A percentile compares a stretch with the other conserved stretches of the same genome.
phyloP scores from a whole-genome alignment of 495 filamentous ascomycete species.

The Penicillium riverlandense region DNA sequence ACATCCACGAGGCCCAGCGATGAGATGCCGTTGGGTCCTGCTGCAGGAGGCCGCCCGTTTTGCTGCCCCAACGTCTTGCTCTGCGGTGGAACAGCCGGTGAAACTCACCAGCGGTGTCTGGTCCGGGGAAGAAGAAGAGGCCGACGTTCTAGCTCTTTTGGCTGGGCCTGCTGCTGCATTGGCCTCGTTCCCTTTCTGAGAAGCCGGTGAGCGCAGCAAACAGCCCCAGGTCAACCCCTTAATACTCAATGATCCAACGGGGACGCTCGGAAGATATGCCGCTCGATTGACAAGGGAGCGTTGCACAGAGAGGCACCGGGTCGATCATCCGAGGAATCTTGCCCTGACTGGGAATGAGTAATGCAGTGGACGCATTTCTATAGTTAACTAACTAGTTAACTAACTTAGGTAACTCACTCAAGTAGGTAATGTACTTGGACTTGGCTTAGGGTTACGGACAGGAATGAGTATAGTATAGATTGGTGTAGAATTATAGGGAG shows the following conservation, averaged over 20 bases:
- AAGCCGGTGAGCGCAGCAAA: conserved; percentile 8
- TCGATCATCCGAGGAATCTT: conserved; percentile 22
- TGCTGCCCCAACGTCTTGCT: conserved; percentile 17
- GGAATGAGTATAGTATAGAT: too few relatives aligned
- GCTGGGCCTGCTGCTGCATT: conserved; percentile 11
- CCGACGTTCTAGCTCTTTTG: conserved; percentile 4
- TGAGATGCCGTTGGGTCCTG: conserved; percentile 10
- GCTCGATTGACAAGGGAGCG: conserved; percentile 26
- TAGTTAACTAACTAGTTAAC: too few relatives aligned
- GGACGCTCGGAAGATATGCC: conserved; percentile 32
- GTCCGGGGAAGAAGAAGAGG: conserved; percentile 1
- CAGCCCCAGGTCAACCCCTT: background rate
- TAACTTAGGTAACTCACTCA: too few relatives aligned
- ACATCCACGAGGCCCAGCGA: conserved; percentile 6
- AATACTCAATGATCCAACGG: conserved; percentile 12
- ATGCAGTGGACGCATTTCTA: background rate
- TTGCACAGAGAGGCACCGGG: conserved; percentile 25
- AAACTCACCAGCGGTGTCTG: background rate
- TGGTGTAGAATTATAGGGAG: too few relatives aligned
- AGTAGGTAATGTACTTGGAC: too few relatives aligned
- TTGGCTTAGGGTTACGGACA: too few relatives aligned
- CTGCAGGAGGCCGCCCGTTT: conserved; percentile 37
- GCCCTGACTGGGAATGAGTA: background rate
- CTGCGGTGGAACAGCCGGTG: conserved; percentile 31
- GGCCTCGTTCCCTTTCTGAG: background rate